Percentiles rank a stretch among this genome's conserved stretches.
Conservation (phyloP, 2,329 filamentous ascomycete genomes). For the Cordyceps tenuipes region DNA sequence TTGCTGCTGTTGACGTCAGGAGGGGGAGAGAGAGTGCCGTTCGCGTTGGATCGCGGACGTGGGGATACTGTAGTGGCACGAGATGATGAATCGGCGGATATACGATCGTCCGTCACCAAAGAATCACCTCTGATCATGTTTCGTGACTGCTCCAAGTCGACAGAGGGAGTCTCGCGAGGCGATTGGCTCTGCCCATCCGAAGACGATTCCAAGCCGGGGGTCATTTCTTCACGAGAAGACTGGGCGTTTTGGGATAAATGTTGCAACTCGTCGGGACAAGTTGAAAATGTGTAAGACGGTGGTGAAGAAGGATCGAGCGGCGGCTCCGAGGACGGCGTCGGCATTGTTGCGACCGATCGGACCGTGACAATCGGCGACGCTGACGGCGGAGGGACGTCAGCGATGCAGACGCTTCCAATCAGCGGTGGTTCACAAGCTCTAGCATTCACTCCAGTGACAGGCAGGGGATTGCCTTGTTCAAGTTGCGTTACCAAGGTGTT, state of each 20-base stretch:
- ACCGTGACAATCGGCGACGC: slow-evolving; percentile 16
- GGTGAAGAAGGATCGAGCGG: slow-evolving; percentile 30
- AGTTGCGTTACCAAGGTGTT: not conserved
- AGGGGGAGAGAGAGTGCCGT: slow-evolving; percentile 26
- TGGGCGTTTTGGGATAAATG: slow-evolving; percentile 19
- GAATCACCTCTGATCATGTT: slow-evolving; percentile 19
- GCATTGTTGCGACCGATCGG: slow-evolving; percentile 27
- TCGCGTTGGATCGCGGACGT: slow-evolving; percentile 27
- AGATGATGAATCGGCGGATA: slow-evolving; percentile 25
- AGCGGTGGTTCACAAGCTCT: not conserved
- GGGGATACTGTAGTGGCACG: slow-evolving; percentile 37
- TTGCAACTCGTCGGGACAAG: slow-evolving; percentile 36
- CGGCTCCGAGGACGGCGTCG: slow-evolving; percentile 37
- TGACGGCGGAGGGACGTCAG: not conserved
- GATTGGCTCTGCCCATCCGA: slow-evolving; percentile 9
- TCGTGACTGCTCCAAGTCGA: slow-evolving; percentile 12
- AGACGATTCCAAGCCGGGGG: slow-evolving; percentile 11
- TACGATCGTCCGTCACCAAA: slow-evolving; percentile 19
- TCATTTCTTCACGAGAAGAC: slow-evolving; percentile 18
- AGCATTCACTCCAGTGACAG: not conserved
- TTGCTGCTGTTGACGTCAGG: slow-evolving; percentile 29
- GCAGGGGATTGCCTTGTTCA: not conserved
- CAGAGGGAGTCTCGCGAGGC: not conserved
- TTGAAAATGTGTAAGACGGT: slow-evolving; percentile 30
- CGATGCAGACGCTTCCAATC: not conserved